These are phyloP conservation scores for Acanthamoeba lenticulata DNA, from an alignment of 208 protist genomes.

Conservation along the genomic window DNA sequence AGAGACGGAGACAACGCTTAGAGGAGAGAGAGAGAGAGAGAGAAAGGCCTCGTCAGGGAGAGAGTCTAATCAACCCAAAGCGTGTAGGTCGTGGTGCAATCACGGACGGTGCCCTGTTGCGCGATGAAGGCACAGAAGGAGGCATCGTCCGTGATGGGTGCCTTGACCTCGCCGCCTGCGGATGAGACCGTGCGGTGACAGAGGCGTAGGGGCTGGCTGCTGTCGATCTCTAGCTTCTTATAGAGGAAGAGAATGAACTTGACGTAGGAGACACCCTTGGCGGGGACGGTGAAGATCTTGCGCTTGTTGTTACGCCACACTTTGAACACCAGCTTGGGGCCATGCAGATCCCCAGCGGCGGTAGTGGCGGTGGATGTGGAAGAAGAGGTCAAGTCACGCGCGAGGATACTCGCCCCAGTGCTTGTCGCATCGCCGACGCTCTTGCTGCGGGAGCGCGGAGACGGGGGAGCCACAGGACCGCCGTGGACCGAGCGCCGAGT, in stretches of 20 bases:
- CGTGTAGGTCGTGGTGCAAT: not conserved
- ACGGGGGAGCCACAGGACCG: not conserved
- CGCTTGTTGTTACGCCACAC: slow-evolving; percentile 23
- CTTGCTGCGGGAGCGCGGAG: not conserved
- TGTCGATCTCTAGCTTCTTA: not conserved
- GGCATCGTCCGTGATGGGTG: not conserved
- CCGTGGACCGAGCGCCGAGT: not conserved
- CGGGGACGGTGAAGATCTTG: not conserved
- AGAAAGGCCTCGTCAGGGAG: not conserved
- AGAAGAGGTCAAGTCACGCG: not conserved
- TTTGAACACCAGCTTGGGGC: slow-evolving; percentile 13
- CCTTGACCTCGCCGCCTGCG: not conserved
- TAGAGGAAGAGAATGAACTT: slow-evolving; percentile 16
- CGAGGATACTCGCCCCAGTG: not conserved
- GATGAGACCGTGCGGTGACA: not conserved
- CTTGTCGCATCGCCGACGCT: not conserved
- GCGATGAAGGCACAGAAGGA: not conserved
- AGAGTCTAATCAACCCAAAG: not conserved
- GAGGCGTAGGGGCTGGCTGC: not conserved
- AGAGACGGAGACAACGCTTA: too few species aligned
- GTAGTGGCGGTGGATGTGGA: not conserved
- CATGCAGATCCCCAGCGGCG: not conserved
- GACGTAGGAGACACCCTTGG: slow-evolving; percentile 5
- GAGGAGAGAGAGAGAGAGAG: not conserved
- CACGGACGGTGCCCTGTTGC: not conserved